A percentile compares a stretch with the other conserved stretches of the same genome.
These are phyloP conservation scores for Eucalyptus curtisii DNA, from an alignment of 345 rosid genomes.

Conservation along the genomic window DNA sequence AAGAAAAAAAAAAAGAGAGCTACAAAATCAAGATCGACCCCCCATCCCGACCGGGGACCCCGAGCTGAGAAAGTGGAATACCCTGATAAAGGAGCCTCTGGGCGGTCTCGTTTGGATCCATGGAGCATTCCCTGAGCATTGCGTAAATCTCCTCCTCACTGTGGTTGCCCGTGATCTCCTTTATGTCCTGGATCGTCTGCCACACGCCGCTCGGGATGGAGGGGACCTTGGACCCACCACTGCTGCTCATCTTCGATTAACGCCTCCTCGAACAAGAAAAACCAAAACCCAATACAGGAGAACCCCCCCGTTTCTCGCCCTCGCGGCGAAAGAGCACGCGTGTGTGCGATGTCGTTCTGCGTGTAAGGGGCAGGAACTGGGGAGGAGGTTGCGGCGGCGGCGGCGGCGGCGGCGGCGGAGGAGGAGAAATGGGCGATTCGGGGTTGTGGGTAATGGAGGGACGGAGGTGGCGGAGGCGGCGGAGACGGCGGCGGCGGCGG, in stretches of 20 bases:
- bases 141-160: slow-evolving; percentile 92
- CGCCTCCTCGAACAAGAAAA: background rate
- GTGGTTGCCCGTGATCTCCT: slow-evolving; percentile 74
- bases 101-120: slow-evolving; percentile 88
- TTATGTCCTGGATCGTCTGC: slow-evolving; percentile 60
- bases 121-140: slow-evolving; percentile 79
- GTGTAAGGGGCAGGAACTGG: too few relatives aligned
- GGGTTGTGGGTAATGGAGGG: background rate
- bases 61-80: background rate
- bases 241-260: slow-evolving; percentile 47
- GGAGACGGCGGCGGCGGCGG: fast-evolving
- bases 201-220: slow-evolving; percentile 44
- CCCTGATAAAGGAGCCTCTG: slow-evolving; percentile 70
- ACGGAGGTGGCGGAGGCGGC: background rate
- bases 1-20: background rate
- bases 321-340: background rate
- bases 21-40: background rate
- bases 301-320: background rate
- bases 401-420: too few relatives aligned
- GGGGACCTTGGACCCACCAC: slow-evolving; percentile 72
- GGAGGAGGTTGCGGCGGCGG: too few relatives aligned
- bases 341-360: background rate
- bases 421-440: background rate
- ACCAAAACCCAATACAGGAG: background rate
- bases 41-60: background rate